Evolutionary conservation across 106 monocot species (phyloP).

Genomic region (Vanilla planifolia): DNA sequence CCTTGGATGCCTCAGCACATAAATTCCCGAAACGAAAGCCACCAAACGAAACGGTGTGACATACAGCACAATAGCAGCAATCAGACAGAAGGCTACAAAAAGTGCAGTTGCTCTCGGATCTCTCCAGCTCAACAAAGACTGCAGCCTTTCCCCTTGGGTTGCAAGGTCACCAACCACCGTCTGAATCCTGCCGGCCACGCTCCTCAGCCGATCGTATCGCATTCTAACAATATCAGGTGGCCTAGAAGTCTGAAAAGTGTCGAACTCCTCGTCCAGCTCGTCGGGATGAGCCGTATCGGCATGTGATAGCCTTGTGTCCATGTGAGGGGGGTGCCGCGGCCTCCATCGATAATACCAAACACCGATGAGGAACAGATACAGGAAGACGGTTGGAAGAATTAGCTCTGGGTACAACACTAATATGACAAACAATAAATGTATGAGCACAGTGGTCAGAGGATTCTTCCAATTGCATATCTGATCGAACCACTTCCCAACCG

Average conservation of each 20-base stretch:
- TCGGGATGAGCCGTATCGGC: conserved; percentile 51
- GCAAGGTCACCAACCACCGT: conserved; percentile 71
- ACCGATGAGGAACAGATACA: conserved; percentile 68
- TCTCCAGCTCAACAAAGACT: conserved; percentile 55
- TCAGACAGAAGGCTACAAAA: conserved; percentile 45
- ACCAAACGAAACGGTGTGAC: conserved; percentile 46
- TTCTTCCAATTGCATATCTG: conserved; percentile 60
- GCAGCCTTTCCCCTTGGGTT: conserved; percentile 64
- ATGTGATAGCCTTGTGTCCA: conserved; percentile 60
- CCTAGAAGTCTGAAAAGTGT: conserved; percentile 54
- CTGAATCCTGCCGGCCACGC: conserved; percentile 67
- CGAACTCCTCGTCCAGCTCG: conserved; percentile 78
- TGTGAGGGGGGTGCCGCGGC: conserved; percentile 54
- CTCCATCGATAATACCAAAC: conserved; percentile 59
- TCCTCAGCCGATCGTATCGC: conserved; percentile 74
- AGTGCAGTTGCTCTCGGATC: conserved; percentile 63
- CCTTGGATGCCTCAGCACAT: conserved; percentile 38
- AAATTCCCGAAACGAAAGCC: conserved; percentile 43
- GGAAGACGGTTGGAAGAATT: conserved; percentile 58
- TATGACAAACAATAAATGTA: conserved; percentile 58
- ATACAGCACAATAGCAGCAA: conserved; percentile 39
- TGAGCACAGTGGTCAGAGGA: conserved; percentile 55
- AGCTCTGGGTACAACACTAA: conserved; percentile 62
- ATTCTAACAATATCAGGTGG: conserved; percentile 45
- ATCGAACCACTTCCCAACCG: conserved; percentile 34